Percentiles rank a stretch among this genome's conserved stretches.
Conservation (phyloP, 768 basidiomycete species). For the Omphalotus guepiniiformis region DNA sequence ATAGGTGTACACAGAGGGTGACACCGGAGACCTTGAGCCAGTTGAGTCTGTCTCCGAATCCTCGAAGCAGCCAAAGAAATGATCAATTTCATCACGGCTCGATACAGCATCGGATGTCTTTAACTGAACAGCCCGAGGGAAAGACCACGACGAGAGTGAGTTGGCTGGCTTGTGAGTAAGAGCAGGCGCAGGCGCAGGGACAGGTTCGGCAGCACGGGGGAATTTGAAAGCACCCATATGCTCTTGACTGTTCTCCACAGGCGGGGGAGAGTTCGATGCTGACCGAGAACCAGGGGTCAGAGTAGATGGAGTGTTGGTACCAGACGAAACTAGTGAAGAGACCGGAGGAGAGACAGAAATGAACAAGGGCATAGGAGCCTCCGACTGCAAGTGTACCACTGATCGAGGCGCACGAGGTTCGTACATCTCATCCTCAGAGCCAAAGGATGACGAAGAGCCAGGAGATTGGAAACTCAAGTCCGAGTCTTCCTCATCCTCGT, state of each 20-base stretch:
- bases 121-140: conserved; percentile 36
- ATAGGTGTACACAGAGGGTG: conserved; percentile 37
- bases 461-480: conserved; percentile 43
- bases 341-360: conserved; percentile 15
- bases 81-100: conserved; percentile 54
- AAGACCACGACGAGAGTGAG: conserved; percentile 68
- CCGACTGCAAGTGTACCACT: conserved; percentile 23
- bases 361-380: conserved; percentile 23
- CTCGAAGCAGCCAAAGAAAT: conserved; percentile 73
- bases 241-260: conserved; percentile 20
- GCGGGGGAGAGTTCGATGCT: conserved; percentile 20
- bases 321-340: conserved; percentile 21
- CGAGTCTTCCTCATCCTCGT: conserved; percentile 66
- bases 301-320: conserved; percentile 14
- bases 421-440: conserved; percentile 46
- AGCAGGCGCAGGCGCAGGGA: conserved; percentile 14
- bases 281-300: conserved; percentile 23
- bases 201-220: conserved; percentile 5
- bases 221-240: conserved; percentile 11
- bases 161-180: conserved; percentile 28
- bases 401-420: conserved; percentile 23
- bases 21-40: conserved; percentile 36
- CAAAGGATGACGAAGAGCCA: conserved; percentile 47
- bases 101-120: conserved; percentile 10
- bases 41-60: conserved; percentile 38